phyloP scores from a whole-genome alignment of 257 asterid species.

The Ligustrum vulgare region DNA sequence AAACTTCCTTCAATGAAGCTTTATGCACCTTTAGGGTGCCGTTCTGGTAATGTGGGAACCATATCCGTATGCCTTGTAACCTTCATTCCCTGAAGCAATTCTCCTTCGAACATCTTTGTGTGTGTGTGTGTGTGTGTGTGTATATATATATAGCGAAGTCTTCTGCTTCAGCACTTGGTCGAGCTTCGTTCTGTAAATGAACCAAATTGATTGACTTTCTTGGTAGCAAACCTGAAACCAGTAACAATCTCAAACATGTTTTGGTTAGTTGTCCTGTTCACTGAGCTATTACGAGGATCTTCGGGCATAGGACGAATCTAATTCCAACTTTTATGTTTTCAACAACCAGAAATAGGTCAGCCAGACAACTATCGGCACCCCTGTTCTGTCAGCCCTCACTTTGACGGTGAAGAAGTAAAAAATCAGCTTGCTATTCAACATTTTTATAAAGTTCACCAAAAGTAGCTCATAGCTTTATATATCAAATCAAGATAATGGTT shows the following conservation, averaged over 20 bases:
- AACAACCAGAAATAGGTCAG: neutral
- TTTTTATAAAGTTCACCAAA: neutral
- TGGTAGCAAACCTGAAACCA: neutral
- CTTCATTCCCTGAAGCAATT: neutral
- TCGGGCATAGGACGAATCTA: neutral
- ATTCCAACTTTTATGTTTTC: neutral
- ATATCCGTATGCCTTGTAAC: neutral
- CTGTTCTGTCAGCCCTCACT: neutral
- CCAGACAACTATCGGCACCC: neutral
- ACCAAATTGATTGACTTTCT: conserved; percentile 3
- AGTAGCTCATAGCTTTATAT: conserved; percentile 1
- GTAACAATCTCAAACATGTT: neutral
- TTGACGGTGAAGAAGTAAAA: neutral
- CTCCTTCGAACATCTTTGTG: neutral
- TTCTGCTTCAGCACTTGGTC: conserved; percentile 5
- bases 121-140: neutral
- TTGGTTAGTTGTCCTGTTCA: neutral
- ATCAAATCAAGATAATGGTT: neutral
- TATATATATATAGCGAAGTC: neutral
- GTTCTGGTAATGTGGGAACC: neutral
- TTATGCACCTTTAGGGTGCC: neutral
- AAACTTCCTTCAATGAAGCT: neutral
- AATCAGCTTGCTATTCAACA: neutral
- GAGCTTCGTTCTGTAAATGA: neutral
- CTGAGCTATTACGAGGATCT: neutral